Percentiles rank a stretch among this genome's conserved stretches.
These are phyloP conservation scores for Pseudogymnoascus sp. DNA, from an alignment of 2,329 filamentous ascomycete species.

Conservation along the genomic window DNA sequence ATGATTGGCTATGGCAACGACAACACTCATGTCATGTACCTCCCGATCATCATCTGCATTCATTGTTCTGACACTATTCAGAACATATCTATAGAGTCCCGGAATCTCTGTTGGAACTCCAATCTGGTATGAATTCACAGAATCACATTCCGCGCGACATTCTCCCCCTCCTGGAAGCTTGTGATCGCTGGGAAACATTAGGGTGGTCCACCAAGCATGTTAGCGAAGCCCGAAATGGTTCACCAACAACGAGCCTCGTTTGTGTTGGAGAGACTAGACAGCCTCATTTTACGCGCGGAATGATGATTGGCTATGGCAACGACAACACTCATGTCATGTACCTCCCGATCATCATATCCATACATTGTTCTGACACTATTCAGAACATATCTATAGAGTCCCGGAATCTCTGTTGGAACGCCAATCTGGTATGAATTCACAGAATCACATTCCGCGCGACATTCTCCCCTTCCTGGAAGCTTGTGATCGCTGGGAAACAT, in stretches of 20 bases:
- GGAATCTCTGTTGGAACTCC: not conserved
- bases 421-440: not conserved
- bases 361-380: not conserved
- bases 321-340: slow-evolving; percentile 1
- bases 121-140: not conserved
- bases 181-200: not conserved
- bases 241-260: slow-evolving; percentile 2
- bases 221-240: slow-evolving; percentile 5
- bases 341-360: not conserved
- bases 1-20: slow-evolving; percentile 1
- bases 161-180: not conserved
- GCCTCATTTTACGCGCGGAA: not conserved
- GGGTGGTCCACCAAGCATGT: not conserved
- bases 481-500: not conserved
- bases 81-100: not conserved
- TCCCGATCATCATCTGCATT: not conserved
- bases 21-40: slow-evolving; percentile 1
- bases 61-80: not conserved
- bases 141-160: slow-evolving; percentile 2
- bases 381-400: not conserved
- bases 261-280: slow-evolving; percentile 1
- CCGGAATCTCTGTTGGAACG: not conserved
- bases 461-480: not conserved
- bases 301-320: not conserved
- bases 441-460: not conserved